These are phyloP conservation scores for Madurella fahalii DNA, from an alignment of 2,329 filamentous ascomycete genomes.

Conservation along the genomic window DNA sequence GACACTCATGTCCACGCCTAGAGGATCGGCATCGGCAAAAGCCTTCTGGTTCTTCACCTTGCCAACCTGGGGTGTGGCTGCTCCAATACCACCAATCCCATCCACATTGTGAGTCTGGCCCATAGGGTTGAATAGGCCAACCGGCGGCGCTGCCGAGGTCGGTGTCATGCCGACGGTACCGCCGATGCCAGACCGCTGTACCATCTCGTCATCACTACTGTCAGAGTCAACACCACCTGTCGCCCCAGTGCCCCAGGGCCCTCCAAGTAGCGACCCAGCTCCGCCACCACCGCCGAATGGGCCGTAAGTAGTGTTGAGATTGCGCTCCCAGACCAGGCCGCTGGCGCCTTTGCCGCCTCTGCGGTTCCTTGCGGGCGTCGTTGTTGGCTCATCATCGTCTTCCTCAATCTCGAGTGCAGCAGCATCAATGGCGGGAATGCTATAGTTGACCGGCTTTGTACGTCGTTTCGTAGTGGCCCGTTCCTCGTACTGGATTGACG, in stretches of 20 bases:
- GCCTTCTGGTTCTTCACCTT: conserved; percentile 92
- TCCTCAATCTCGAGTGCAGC: conserved; percentile 60
- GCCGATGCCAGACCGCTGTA: conserved; percentile 53
- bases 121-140: conserved; percentile 37
- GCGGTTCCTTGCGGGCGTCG: conserved; percentile 65
- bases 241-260: conserved; percentile 69
- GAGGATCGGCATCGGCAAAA: conserved; percentile 86
- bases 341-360: conserved; percentile 57
- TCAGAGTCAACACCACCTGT: conserved; percentile 84
- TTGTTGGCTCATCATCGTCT: conserved; percentile 65
- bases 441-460: conserved; percentile 74
- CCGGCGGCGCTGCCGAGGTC: conserved; percentile 45
- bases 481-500: conserved; percentile 58
- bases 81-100: conserved; percentile 30
- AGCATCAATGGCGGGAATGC: conserved; percentile 72
- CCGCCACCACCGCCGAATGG: conserved; percentile 87
- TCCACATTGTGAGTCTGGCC: conserved; percentile 18
- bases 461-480: conserved; percentile 48
- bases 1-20: conserved; percentile 88
- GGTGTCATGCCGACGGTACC: conserved; percentile 62
- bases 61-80: conserved; percentile 72
- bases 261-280: conserved; percentile 65
- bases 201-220: conserved; percentile 90
- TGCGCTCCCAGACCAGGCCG: conserved; percentile 66
- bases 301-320: conserved; percentile 82